phyloP scores from a whole-genome alignment of 192 early-diverging fungal species.

The Phlyctochytrium bullatum region DNA sequence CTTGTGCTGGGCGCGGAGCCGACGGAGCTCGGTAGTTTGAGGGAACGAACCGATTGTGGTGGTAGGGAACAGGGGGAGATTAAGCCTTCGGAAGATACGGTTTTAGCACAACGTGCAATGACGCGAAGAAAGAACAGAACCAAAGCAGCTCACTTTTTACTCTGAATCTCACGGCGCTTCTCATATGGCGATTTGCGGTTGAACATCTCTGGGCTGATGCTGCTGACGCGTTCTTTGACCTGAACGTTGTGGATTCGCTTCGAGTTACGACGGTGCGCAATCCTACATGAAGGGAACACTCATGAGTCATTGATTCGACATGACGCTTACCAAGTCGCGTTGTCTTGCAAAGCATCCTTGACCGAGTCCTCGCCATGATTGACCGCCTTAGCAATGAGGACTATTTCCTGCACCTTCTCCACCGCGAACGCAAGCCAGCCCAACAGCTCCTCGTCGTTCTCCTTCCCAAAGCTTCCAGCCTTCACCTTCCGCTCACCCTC shows the following conservation, averaged over 20 bases:
- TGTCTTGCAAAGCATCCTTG: constrained; percentile 65
- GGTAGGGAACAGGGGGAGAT: constrained; percentile 90
- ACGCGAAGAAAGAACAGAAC: too few species aligned
- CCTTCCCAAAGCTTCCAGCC: constrained; percentile 55
- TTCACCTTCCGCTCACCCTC: constrained; percentile 53
- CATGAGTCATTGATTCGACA: too few species aligned
- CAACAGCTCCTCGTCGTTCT: constrained; percentile 54
- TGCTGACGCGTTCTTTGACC: constrained; percentile 62
- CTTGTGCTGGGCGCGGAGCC: constrained; percentile 85
- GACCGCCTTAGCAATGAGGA: constrained; percentile 61
- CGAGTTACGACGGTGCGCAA: constrained; percentile 69
- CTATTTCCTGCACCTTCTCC: constrained; percentile 83
- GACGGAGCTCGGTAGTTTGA: constrained; percentile 95
- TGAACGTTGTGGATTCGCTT: constrained; percentile 76
- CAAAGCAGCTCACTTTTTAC: too few species aligned
- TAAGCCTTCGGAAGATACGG: too few species aligned
- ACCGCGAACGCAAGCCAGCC: constrained; percentile 93
- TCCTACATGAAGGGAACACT: too few species aligned
- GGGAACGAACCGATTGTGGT: constrained; percentile 99
- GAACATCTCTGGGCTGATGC: constrained; percentile 69
- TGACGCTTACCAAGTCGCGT: constrained; percentile 53
- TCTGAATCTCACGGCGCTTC: constrained; percentile 71
- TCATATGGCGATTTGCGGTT: constrained; percentile 71
- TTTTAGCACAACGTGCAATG: too few species aligned
- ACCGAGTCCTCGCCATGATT: constrained; percentile 57